phyloP scores from a whole-genome alignment of 768 basidiomycete species.

The Amanita subjunquillea region DNA sequence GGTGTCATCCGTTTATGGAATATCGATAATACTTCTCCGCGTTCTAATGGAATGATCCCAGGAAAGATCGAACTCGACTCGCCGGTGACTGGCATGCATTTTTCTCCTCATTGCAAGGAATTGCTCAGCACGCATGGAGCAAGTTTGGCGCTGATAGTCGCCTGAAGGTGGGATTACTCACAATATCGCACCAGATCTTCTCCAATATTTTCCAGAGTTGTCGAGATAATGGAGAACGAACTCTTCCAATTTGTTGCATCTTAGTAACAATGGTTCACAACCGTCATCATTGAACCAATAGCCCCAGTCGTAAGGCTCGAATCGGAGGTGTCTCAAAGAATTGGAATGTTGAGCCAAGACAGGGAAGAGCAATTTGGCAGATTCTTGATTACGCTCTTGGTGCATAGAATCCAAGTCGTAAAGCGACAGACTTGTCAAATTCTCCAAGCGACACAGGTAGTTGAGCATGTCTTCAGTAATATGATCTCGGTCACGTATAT shows the following conservation, averaged over 20 bases:
- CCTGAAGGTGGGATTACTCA: background rate
- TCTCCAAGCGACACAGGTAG: background rate
- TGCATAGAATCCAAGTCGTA: background rate
- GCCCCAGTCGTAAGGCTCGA: constrained; percentile 4
- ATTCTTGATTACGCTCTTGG: background rate
- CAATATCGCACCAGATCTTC: background rate
- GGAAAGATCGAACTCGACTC: constrained; percentile 39
- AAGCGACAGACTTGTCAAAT: background rate
- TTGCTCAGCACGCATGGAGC: constrained; percentile 70
- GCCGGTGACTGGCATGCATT: constrained; percentile 61
- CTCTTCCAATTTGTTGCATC: constrained; percentile 1
- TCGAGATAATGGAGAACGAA: constrained; percentile 1
- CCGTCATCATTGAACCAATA: background rate
- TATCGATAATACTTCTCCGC: constrained; percentile 30
- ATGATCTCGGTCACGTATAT: background rate
- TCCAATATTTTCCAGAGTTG: background rate
- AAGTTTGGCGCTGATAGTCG: background rate
- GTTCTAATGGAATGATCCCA: constrained; percentile 32
- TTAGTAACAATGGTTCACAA: background rate
- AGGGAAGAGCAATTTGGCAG: background rate
- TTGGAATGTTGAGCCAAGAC: background rate
- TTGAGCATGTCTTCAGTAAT: background rate
- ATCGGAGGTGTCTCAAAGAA: background rate
- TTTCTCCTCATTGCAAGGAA: constrained; percentile 76
- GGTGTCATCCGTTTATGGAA: constrained; percentile 49